These are phyloP conservation scores for Neocatenulostroma microsporum DNA, from an alignment of 2,329 filamentous ascomycete species.

Conservation along the genomic window DNA sequence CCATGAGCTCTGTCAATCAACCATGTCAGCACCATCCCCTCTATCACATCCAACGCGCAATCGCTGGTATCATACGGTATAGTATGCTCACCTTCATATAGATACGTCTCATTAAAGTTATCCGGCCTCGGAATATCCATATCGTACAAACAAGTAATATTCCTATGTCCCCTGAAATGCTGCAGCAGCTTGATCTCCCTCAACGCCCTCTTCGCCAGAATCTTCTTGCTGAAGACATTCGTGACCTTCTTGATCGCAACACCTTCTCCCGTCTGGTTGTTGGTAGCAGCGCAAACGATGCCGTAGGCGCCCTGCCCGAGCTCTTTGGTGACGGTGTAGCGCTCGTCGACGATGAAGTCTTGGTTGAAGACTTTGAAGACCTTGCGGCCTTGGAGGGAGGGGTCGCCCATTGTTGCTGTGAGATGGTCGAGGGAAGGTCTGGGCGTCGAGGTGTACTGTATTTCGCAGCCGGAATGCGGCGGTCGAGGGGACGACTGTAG, in stretches of 20 bases:
- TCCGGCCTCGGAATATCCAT: conserved; percentile 98
- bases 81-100: conserved; percentile 87
- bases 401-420: conserved; percentile 57
- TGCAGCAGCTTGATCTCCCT: conserved; percentile 98
- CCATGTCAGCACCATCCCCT: no score
- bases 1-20: conserved; percentile 74
- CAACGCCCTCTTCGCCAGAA: conserved; percentile 92
- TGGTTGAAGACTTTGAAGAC: conserved; percentile 99
- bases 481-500: no score
- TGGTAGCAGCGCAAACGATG: conserved; percentile 94
- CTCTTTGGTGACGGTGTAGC: conserved; percentile 98
- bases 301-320: conserved; percentile 96
- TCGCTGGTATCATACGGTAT: no score
- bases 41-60: no score
- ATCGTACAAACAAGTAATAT: conserved; percentile 95
- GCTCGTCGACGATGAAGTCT: conserved; percentile 96
- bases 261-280: conserved; percentile 81
- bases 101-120: conserved; percentile 98
- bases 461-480: no score
- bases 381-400: conserved; percentile 62
- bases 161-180: conserved; percentile 68
- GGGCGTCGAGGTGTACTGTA: no score
- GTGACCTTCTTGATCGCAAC: conserved; percentile 99
- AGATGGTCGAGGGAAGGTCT: no score
- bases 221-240: conserved; percentile 99